Evolutionary conservation across 164 flowering plant species (phyloP).

Genomic region (Vitis labrusca): DNA sequence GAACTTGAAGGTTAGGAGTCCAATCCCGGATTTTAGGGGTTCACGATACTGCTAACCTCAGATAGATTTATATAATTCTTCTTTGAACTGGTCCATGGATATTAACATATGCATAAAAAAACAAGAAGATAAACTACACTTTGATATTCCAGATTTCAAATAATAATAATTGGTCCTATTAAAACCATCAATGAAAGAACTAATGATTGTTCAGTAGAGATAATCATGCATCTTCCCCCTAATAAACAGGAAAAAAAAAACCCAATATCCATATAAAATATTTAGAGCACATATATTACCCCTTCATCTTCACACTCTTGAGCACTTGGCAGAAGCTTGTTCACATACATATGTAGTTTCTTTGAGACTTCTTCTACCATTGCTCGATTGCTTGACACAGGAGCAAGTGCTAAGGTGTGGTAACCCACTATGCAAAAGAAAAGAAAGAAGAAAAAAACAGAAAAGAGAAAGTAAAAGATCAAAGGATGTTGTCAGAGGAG

Average conservation of each 20-base stretch:
- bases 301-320: constrained; percentile 34
- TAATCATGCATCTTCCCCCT: not conserved
- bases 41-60: too few species aligned
- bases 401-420: constrained; percentile 23
- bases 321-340: constrained; percentile 40
- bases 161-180: too few species aligned
- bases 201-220: not conserved
- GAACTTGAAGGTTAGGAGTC: too few species aligned
- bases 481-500: not conserved
- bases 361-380: constrained; percentile 44
- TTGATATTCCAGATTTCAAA: too few species aligned
- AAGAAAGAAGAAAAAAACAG: not conserved
- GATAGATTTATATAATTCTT: too few species aligned
- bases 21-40: too few species aligned
- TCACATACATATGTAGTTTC: constrained; percentile 33
- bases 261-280: not conserved
- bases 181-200: not conserved
- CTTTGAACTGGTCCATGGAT: too few species aligned
- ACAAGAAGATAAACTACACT: not conserved
- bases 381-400: constrained; percentile 37
- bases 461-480: not conserved
- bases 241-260: not conserved
- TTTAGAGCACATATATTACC: constrained; percentile 29
- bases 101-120: not conserved
- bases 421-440: constrained; percentile 47